Evolutionary conservation across 2,329 filamentous ascomycete genomes (phyloP), one percentile per base, ranked within the genome.

Genomic region (Setomelanomma holmii): DNA sequence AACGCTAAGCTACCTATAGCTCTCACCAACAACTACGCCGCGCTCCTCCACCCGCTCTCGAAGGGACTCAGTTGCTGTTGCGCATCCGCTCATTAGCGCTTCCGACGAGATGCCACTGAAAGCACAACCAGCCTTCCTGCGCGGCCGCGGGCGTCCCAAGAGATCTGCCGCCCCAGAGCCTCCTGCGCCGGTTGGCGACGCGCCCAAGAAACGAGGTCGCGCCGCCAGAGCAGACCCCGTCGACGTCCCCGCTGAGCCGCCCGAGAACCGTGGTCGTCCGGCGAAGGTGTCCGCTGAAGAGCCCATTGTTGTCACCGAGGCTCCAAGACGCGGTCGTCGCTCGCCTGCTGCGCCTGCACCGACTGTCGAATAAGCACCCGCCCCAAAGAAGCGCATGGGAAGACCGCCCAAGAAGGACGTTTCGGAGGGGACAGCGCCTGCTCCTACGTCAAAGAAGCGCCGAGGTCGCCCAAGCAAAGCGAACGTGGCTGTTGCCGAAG

Each of bases 231-330:
- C 35, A 3, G 45, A 47, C 11, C 34, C 42, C 2, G 34, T 41
- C 7, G 49, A 45, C 1, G 39, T 22, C 30, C 43, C 50, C 7
- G 22, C 41, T 11, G 58, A 55, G 23, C 27, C 51, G 7, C 61
- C 61, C 1, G 64, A 61, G 49, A 66, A 60, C 46, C 66, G 63
- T 41, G 63, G 64, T 10, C 60, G 63, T n/a, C 60, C 58, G 0
- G 45, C 59, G 4, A 66, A 61, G 51, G 48, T 45, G 23, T 40
- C 38, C 21, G 42, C 19, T 7, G 44, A 58, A 22, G 49, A 58
- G 34, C 11, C 51, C 10, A 49, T 46, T 17, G 47, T 53, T 4
- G 48, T 59, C 21, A 44, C 16, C 23, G 55, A 57, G 40, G 47
- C 51, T 2, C 11, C 16, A 7, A 53, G 49, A 35, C 58, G 60